These are phyloP conservation scores for Suhomyces bokatorum DNA, from an alignment of 1,139 yeast genomes.

Conservation along the genomic window DNA sequence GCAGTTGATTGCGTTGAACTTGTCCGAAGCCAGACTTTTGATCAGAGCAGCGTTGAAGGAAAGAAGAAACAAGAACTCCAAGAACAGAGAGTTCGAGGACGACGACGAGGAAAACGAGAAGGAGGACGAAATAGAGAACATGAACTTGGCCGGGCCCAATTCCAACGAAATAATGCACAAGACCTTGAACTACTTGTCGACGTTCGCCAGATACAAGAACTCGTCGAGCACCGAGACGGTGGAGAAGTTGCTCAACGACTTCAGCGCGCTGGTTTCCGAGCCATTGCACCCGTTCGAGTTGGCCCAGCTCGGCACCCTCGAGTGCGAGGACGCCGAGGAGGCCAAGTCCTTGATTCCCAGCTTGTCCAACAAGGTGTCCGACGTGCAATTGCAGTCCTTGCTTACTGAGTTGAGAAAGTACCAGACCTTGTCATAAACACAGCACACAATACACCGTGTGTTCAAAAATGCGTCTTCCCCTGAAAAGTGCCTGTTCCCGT, in stretches of 20 bases:
- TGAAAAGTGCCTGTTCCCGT: too few relatives aligned
- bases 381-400: conserved; percentile 82
- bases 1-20: conserved; percentile 78
- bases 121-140: conserved; percentile 65
- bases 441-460: neutral
- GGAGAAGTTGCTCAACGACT: conserved; percentile 73
- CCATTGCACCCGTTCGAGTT: conserved; percentile 92
- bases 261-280: conserved; percentile 56
- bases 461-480: too few relatives aligned
- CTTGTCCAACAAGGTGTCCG: conserved; percentile 74
- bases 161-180: conserved; percentile 78
- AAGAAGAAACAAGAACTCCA: conserved; percentile 54
- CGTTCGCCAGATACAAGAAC: conserved; percentile 87
- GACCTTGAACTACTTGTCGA: conserved; percentile 83
- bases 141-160: conserved; percentile 67
- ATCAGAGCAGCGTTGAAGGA: conserved; percentile 89
- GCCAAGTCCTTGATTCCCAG: conserved; percentile 94
- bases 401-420: conserved; percentile 80
- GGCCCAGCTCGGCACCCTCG: conserved; percentile 90
- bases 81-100: conserved; percentile 29
- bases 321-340: conserved; percentile 97
- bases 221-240: conserved; percentile 93
- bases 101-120: conserved; percentile 46
- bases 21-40: conserved; percentile 85
- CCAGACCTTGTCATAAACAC: conserved; percentile 42